Base-by-base conservation (phyloP, 2,329 filamentous ascomycete species). In the Colletotrichum chrysophilum region DNA sequence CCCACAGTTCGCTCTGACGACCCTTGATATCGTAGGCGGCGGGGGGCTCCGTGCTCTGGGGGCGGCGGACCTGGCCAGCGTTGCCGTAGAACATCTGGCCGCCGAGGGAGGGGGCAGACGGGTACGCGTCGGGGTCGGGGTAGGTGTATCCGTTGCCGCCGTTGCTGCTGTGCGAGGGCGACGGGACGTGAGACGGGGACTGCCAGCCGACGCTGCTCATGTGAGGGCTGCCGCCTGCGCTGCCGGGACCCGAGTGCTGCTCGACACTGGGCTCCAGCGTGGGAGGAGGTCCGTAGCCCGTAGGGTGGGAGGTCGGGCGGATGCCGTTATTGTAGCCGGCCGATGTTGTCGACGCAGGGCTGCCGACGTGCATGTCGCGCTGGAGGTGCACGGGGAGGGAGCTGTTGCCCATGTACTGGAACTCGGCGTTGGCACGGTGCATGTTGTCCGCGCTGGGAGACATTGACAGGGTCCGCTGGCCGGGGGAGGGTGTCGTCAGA, bases 241-340 rank as follows among this genome's bases (percentile, higher is more conserved):
- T 98, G 71, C 89, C 89, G 66, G 88, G 84, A 3, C 90, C 92
- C 4, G 91, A 88, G 79, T 94, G 93, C 75, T 94, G 93, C 82
- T 96, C 95, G 77, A 95, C 90, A 83, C 92, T 96, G 30, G 96
- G 95, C 86, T 98, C 96, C 67, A 98, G 89, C 18, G 94, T 96
- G 65, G 94, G 93, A 3, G 95, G 95, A 28, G 95, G 95, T n/a
- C 93, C 94, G 84, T 96, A 98, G 76, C 90, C 90, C 14, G 88
- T 93, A 0, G 96, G 96, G 84, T 98, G 96, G 52, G 96, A 98
- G 0, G 96, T 98, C 79, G 96, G 92, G 62, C 91, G 89, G 81
- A 91, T 89, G 72, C 84, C 86, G 70, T 86, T 88, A 77, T 85
- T 89, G 85, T 92, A 91, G 78, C 90, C 89, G 77, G 90, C 89